Percentiles rank a stretch among this genome's conserved stretches.
These are phyloP conservation scores for Phaffia tasmanica DNA, from an alignment of 768 basidiomycete species.

Conservation along the genomic window DNA sequence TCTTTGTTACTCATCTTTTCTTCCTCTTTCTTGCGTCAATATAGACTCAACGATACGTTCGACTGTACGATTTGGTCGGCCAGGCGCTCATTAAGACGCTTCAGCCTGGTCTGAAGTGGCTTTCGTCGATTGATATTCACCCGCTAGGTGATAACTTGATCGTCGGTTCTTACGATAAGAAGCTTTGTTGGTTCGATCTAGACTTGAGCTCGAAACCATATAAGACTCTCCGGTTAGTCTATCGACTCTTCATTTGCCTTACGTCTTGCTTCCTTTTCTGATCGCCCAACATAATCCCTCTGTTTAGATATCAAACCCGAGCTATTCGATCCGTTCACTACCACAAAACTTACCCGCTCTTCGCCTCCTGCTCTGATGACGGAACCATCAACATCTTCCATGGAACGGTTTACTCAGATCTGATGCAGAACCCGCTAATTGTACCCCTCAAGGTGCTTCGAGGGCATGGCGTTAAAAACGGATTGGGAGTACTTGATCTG, in stretches of 20 bases:
- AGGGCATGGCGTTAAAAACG: slow-evolving; percentile 75
- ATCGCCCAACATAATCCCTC: neutral
- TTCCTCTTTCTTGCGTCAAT: neutral
- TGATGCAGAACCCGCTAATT: slow-evolving; percentile 94
- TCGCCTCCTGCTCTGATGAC: slow-evolving; percentile 93
- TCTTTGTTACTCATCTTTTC: slow-evolving; percentile 19
- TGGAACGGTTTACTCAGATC: slow-evolving; percentile 80
- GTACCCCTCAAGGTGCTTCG: slow-evolving; percentile 92
- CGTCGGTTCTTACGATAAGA: slow-evolving; percentile 93
- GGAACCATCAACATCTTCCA: slow-evolving; percentile 97
- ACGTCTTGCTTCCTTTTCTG: neutral
- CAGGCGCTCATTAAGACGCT: slow-evolving; percentile 91
- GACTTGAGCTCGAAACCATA: slow-evolving; percentile 94
- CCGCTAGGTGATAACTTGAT: slow-evolving; percentile 78
- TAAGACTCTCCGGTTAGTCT: slow-evolving; percentile 73
- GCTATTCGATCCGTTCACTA: slow-evolving; percentile 88
- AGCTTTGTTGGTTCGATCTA: slow-evolving; percentile 97
- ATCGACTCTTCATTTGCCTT: slow-evolving; percentile 11
- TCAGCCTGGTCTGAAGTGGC: slow-evolving; percentile 90
- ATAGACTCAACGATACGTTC: slow-evolving; percentile 91
- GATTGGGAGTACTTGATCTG: slow-evolving; percentile 80
- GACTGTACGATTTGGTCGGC: slow-evolving; percentile 85
- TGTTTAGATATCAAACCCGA: slow-evolving; percentile 71
- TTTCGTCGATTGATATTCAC: slow-evolving; percentile 93
- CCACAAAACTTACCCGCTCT: slow-evolving; percentile 88